Percentiles rank a stretch among this genome's conserved stretches.
Evolutionary conservation across 495 filamentous ascomycete genomes (phyloP).

Genomic region (Penicillium samsonianum): DNA sequence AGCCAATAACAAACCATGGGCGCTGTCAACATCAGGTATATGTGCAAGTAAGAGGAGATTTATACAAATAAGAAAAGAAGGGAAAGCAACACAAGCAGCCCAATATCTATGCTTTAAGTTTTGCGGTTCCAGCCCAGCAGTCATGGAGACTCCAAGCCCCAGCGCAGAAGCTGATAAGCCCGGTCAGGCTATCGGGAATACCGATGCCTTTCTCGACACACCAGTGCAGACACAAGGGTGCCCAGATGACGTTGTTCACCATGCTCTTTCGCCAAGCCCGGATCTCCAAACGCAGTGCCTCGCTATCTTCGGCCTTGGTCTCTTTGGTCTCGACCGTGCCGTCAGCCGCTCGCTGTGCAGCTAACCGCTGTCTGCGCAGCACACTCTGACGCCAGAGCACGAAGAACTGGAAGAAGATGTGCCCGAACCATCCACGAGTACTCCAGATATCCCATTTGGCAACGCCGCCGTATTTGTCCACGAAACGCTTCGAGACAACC

Average conservation of each 20-base stretch:
- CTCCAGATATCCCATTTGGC: slow-evolving; percentile 70
- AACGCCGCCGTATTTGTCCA: slow-evolving; percentile 60
- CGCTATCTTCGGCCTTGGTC: slow-evolving; percentile 40
- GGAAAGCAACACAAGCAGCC: slow-evolving; percentile 1
- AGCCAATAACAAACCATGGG: background rate
- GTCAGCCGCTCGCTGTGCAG: slow-evolving; percentile 20
- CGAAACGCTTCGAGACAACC: slow-evolving; percentile 38
- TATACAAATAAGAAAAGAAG: slow-evolving; percentile 9
- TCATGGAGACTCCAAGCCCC: slow-evolving; percentile 45
- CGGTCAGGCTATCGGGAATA: slow-evolving; percentile 64
- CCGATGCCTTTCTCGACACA: slow-evolving; percentile 73
- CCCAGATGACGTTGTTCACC: slow-evolving; percentile 56
- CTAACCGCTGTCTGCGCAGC: slow-evolving; percentile 33
- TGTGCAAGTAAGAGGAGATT: slow-evolving; percentile 18
- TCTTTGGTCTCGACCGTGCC: slow-evolving; percentile 23
- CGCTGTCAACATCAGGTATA: slow-evolving; percentile 7
- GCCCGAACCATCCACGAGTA: slow-evolving; percentile 73
- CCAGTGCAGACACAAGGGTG: slow-evolving; percentile 76
- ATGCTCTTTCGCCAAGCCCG: slow-evolving; percentile 48
- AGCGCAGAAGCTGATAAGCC: slow-evolving; percentile 64
- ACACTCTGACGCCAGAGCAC: slow-evolving; percentile 56
- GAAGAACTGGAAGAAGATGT: slow-evolving; percentile 74
- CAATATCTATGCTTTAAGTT: slow-evolving; percentile 23
- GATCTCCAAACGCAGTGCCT: slow-evolving; percentile 42
- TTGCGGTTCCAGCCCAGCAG: slow-evolving; percentile 41